A percentile compares a stretch with the other conserved stretches of the same genome.
phyloP scores from a whole-genome alignment of 441 rosid genomes.

The Pelargonium australe region DNA sequence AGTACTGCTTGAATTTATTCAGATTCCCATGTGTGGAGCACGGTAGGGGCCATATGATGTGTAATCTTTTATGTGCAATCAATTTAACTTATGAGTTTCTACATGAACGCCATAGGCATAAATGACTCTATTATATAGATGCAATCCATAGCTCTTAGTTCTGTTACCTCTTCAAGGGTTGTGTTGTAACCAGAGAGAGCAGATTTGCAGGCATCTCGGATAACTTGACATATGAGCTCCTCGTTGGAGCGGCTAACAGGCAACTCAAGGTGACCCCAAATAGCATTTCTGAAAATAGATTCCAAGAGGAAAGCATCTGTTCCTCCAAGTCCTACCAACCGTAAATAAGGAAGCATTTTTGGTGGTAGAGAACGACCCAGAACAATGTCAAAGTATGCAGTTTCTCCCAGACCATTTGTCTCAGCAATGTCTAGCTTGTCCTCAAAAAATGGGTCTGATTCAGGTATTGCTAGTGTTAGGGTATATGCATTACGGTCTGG shows the following conservation, averaged over 20 bases:
- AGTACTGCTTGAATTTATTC: not conserved
- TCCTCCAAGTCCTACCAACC: conserved; percentile 78
- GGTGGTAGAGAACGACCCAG: conserved; percentile 65
- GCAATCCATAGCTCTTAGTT: not conserved
- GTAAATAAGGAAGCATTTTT: conserved; percentile 59
- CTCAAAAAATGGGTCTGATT: conserved; percentile 51
- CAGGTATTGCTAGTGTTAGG: conserved; percentile 64
- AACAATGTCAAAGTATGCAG: conserved; percentile 53
- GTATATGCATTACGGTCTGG: conserved; percentile 61
- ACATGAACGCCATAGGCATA: not conserved
- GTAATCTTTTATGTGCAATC: not conserved
- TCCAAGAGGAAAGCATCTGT: conserved; percentile 84
- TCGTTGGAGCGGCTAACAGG: conserved; percentile 77
- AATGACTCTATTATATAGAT: not conserved
- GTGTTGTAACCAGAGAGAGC: conserved; percentile 68
- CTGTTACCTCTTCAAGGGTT: conserved; percentile 68
- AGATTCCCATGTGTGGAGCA: no score
- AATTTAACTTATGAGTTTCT: not conserved
- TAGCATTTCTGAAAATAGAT: conserved; percentile 65
- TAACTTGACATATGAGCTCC: conserved; percentile 70
- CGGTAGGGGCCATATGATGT: not conserved
- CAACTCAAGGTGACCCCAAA: conserved; percentile 85
- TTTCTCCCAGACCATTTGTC: conserved; percentile 63
- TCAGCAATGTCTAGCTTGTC: conserved; percentile 92
- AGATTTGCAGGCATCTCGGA: conserved; percentile 77